phyloP scores from a whole-genome alignment of 2,329 filamentous ascomycete genomes.

The Lithohypha guttulata region DNA sequence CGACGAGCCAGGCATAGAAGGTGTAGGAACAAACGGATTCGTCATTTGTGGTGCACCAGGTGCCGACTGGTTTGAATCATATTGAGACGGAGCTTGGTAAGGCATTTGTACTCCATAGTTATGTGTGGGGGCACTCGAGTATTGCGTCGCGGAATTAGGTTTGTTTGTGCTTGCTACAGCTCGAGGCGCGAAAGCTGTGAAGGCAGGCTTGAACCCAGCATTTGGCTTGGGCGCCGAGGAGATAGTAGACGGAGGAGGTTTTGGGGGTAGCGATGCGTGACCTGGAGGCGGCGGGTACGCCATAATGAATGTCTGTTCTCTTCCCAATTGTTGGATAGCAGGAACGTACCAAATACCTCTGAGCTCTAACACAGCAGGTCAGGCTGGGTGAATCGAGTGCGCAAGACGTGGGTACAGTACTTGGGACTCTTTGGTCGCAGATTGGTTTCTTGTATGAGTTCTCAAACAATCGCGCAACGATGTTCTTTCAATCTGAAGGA shows the following conservation, averaged over 20 bases:
- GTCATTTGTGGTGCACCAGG: constrained; percentile 50
- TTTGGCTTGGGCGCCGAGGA: constrained; percentile 35
- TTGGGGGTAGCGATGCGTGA: constrained; percentile 62
- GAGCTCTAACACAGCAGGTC: too few relatives aligned
- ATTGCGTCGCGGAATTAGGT: constrained; percentile 27
- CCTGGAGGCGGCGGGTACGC: constrained; percentile 80
- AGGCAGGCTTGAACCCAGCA: constrained; percentile 38
- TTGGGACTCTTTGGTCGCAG: too few relatives aligned
- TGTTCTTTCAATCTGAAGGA: too few relatives aligned
- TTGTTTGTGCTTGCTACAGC: constrained; percentile 39
- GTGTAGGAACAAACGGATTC: constrained; percentile 59
- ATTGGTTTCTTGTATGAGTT: too few relatives aligned
- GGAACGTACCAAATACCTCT: constrained; percentile 29
- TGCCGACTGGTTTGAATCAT: constrained; percentile 32
- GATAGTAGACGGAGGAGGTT: constrained; percentile 54
- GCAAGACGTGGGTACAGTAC: too few relatives aligned
- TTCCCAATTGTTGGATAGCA: constrained; percentile 20
- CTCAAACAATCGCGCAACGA: too few relatives aligned
- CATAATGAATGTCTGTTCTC: constrained; percentile 51
- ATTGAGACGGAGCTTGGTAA: constrained; percentile 40
- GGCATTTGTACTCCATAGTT: constrained; percentile 24
- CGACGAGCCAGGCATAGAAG: constrained; percentile 41
- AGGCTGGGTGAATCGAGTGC: too few relatives aligned
- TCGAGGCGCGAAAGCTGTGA: constrained; percentile 50
- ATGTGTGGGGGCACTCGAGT: constrained; percentile 28